Percentiles rank a stretch among this genome's conserved stretches.
phyloP scores from a whole-genome alignment of 257 asterid genomes.

The Voacanga thouarsii region DNA sequence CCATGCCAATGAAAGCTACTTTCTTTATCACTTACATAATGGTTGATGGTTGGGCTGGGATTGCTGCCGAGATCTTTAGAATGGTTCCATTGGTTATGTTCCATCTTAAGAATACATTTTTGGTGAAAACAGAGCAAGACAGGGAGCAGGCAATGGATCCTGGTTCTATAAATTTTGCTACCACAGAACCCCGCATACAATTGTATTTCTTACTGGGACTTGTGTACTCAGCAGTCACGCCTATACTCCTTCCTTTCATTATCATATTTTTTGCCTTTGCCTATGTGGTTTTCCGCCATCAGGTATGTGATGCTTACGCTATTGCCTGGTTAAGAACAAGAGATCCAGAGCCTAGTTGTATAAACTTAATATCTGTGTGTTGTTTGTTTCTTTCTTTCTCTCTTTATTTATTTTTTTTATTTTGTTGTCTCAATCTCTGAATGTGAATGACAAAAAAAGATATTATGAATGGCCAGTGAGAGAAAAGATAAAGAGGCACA shows the following conservation, averaged over 20 bases:
- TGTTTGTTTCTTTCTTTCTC: neutral
- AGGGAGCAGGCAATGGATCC: slow-evolving; percentile 78
- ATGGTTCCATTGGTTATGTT: slow-evolving; percentile 57
- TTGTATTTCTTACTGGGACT: slow-evolving; percentile 78
- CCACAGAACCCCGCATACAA: slow-evolving; percentile 70
- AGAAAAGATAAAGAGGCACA: neutral
- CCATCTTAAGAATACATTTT: slow-evolving; percentile 64
- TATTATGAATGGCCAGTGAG: neutral
- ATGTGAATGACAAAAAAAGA: neutral
- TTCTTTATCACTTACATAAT: slow-evolving; percentile 79
- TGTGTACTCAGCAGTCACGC: slow-evolving; percentile 68
- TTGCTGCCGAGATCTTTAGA: slow-evolving; percentile 76
- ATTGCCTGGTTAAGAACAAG: neutral
- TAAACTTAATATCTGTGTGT: neutral
- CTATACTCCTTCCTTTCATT: slow-evolving; percentile 79
- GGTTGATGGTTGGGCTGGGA: slow-evolving; percentile 96
- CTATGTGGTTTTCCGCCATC: slow-evolving; percentile 75
- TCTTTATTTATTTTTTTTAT: too few relatives aligned
- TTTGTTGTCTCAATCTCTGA: neutral
- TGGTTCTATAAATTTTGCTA: slow-evolving; percentile 48
- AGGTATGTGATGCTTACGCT: slow-evolving; percentile 42
- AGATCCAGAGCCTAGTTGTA: neutral
- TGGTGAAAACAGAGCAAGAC: slow-evolving; percentile 68
- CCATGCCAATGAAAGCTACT: slow-evolving; percentile 85
- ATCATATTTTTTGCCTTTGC: slow-evolving; percentile 73